Base-by-base conservation (phyloP, 805 yeast species). In the Saccharomyces kudriavzevii region DNA sequence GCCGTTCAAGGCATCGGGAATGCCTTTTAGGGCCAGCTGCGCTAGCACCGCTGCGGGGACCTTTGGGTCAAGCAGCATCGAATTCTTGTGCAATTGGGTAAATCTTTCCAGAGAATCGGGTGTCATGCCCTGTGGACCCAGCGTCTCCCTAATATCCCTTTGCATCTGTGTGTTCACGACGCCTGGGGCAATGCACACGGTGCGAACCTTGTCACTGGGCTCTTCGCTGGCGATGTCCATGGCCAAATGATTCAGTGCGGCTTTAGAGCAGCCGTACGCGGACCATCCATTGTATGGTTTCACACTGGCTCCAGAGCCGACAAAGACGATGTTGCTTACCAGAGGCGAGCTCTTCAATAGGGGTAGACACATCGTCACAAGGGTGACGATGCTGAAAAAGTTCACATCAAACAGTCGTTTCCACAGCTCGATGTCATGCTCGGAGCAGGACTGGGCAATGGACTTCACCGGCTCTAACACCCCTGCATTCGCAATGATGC, bases 101-200 rank as follows among this genome's bases (percentile, higher is more conserved):
- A 89, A 90, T 54, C 82, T 73, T 50, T 79, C 69, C 56, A 79
- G 76, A 4, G 79, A 78, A 25, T 76, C 79, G 0, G 74, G 72
- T 0, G 75, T 72, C 96, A 89, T 89, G 45, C 71, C 71, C 3
- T 60, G 57, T 1, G 81, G 80, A 60, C 77, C 69, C 56, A 68
- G 81, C 48, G 69, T 74, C 14, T 79, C 83, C 60, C 96, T 79
- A 53, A 89, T 88, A 52, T 80, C 82, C 14, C 56, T 62, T 70
- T 90, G 97, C 97, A 90, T 90, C 20, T 71, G 71, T 1, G 97
- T 89, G 65, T 87, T 87, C 2, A 90, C 96, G 1, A 87, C 94
- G 2, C 97, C 97, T 0, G 97, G 97, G 0, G 96, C 96, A 29
- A 90, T 75, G 0, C 96, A 75, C 9, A 88, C 70, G 2, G 84